These are phyloP conservation scores for Cystobasidium pallidum DNA, from an alignment of 1,284 basidiomycete species.

Conservation along the genomic window DNA sequence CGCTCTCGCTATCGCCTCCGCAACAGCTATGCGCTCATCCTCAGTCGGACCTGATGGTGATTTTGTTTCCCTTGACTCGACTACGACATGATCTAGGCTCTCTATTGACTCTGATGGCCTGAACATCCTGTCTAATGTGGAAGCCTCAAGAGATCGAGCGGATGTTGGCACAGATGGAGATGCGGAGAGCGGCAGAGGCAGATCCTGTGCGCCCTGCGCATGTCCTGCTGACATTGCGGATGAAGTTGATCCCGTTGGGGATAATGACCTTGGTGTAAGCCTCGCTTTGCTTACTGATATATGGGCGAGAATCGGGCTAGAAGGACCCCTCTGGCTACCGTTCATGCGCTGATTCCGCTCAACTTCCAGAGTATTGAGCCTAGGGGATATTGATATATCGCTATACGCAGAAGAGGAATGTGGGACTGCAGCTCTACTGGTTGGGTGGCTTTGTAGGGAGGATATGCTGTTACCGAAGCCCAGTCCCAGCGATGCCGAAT, in stretches of 20 bases:
- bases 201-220: background rate
- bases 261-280: background rate
- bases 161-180: conserved; percentile 13
- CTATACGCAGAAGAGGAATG: conserved; percentile 4
- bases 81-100: background rate
- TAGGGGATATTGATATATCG: conserved; percentile 2
- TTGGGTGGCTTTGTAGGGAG: background rate
- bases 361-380: conserved; percentile 6
- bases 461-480: background rate
- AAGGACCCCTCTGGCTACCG: background rate
- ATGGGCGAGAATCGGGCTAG: background rate
- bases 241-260: background rate
- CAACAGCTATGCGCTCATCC: conserved; percentile 19
- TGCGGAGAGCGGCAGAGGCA: conserved; percentile 16
- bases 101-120: conserved; percentile 13
- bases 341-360: background rate
- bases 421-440: background rate
- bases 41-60: background rate
- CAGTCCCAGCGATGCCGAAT: background rate
- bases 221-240: background rate
- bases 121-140: conserved; percentile 39
- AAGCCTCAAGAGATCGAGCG: conserved; percentile 25
- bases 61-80: background rate
- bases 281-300: background rate
- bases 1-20: conserved; percentile 35